A percentile compares a stretch with the other conserved stretches of the same genome.
Conservation (phyloP, 441 rosid species). For the Biscutella auriculata region DNA sequence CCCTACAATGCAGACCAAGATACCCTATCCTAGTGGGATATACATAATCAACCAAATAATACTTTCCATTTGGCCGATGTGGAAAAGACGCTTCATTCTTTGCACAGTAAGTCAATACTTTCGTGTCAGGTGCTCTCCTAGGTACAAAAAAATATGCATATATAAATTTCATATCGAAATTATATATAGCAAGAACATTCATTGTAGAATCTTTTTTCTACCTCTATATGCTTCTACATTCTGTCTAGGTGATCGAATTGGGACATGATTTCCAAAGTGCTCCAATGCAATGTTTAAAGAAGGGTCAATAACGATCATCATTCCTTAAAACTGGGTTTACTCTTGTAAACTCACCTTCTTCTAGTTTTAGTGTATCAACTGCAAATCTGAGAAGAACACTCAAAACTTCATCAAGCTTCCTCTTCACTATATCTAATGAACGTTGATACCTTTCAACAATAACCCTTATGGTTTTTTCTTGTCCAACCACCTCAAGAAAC, state of each 20-base stretch:
- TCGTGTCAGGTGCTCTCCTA: background rate
- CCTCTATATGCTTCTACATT: background rate
- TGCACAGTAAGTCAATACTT: background rate
- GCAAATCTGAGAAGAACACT: background rate
- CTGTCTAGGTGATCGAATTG: too few relatives aligned
- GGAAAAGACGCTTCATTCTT: background rate
- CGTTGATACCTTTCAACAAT: background rate
- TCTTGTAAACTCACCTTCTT: background rate
- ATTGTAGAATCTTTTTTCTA: background rate
- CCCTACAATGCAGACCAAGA: background rate
- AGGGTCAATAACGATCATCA: background rate
- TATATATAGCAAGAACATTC: background rate
- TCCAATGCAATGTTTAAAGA: background rate
- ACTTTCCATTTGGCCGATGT: background rate
- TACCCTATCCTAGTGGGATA: background rate
- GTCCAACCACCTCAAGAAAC: background rate
- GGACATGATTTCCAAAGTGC: background rate
- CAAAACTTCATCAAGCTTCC: background rate
- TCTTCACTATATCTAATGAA: background rate
- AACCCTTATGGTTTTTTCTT: background rate
- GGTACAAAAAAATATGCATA: background rate
- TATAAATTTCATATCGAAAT: background rate
- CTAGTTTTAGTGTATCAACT: background rate
- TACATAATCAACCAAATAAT: background rate
- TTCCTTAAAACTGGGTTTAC: background rate